Evolutionary conservation across 2,329 filamentous ascomycete genomes (phyloP), one percentile per base, ranked within the genome.

Genomic region (Metarhizium guizhouense): DNA sequence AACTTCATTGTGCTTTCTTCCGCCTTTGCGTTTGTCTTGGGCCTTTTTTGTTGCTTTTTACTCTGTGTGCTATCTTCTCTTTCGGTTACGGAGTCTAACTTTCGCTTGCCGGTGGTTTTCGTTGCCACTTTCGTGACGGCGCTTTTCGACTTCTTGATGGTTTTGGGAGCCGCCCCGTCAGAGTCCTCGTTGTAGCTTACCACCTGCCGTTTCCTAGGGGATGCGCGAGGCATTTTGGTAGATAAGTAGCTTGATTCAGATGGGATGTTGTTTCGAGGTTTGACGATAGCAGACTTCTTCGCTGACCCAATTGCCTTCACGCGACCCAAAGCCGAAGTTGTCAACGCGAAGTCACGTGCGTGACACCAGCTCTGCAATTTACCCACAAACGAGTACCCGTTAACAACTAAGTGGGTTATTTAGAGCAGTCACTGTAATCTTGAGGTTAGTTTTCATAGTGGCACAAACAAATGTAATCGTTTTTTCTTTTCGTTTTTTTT

Each of bases 1-100:
- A 96, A 70, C 0, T 88, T 84, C 76, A 83, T 82, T 30, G 63
- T 62, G 54, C 76, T 73, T 32, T 74, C 74, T 29, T 67, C 52
- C 3, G 45, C 66, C 50, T 73, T 71, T 7, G 62, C 60, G 54
- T 73, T 74, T 10, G 65, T 66, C 58, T 70, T 73, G n/a, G 71
- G 69, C 65, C 78, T 80, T 67, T 79, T 80, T 29, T 63, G 56
- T 4, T 63, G 54, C 56, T 67, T 67, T 6, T 61, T 56, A 38
- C 57, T 60, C 7, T 52, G 59, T 11, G 54, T 54, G 58, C 60
- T 54, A 25, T 61, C 58, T 29, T 61, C 54, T 38, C 62, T 58
- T 58, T 42, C 62, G 53, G 64, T 63, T 3, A 59, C 58, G 38
- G 66, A 62, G n/a, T 65, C 63, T 18, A 47, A 8, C 61, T 58